Conservation (phyloP, 176 grass and related monocot species). For the Areca catechu region DNA sequence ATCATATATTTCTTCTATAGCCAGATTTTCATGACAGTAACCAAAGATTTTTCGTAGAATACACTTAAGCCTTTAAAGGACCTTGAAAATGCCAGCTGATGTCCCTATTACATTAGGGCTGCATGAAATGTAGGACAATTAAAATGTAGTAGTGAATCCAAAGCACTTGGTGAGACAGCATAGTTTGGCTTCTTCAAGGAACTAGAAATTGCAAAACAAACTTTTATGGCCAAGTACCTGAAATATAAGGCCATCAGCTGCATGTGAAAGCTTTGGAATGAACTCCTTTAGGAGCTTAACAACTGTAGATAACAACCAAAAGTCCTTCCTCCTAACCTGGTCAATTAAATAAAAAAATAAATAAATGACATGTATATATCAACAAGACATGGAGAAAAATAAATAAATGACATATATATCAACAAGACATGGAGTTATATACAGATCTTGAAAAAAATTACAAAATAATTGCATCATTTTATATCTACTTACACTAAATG, state of each 20-base stretch:
- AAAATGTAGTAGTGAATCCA: too few relatives aligned
- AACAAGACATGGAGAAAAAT: slow-evolving; percentile 1
- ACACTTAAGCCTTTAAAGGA: too few relatives aligned
- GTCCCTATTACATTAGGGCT: too few relatives aligned
- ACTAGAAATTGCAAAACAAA: too few relatives aligned
- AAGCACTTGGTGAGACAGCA: too few relatives aligned
- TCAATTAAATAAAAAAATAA: slow-evolving; percentile 11
- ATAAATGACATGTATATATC: slow-evolving; percentile 5
- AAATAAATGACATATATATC: slow-evolving; percentile 5
- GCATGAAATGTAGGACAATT: too few relatives aligned
- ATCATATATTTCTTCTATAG: too few relatives aligned
- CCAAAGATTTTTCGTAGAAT: too few relatives aligned
- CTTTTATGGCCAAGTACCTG: slow-evolving; percentile 39
- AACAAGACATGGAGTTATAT: neutral
- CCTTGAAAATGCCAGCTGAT: too few relatives aligned
- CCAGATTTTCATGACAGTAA: too few relatives aligned
- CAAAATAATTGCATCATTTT: slow-evolving; percentile 3
- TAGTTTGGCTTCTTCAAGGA: too few relatives aligned
- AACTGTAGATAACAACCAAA: slow-evolving; percentile 91
- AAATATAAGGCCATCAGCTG: slow-evolving; percentile 98
- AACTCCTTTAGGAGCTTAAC: slow-evolving; percentile 67
- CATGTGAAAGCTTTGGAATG: slow-evolving; percentile 86
- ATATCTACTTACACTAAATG: slow-evolving; percentile 57
- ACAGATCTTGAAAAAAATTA: slow-evolving; percentile 8
- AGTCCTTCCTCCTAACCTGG: slow-evolving; percentile 94